phyloP scores from a whole-genome alignment of 176 grass and related monocot genomes.

The Chrysopogon serrulatus region DNA sequence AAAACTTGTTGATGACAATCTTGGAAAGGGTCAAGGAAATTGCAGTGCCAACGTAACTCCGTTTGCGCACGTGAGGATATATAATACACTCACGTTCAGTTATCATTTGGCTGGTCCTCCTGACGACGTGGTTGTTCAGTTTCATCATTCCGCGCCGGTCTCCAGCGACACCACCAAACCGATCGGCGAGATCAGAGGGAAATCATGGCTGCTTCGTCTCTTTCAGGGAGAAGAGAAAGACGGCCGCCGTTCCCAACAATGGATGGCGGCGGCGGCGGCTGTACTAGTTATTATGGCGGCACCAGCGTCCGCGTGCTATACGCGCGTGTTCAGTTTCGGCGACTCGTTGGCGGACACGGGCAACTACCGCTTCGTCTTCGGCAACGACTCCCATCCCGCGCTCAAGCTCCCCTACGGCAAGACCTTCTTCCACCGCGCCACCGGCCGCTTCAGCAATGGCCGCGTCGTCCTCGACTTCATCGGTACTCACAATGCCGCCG shows the following conservation, averaged over 20 bases:
- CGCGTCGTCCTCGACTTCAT: conserved; percentile 77
- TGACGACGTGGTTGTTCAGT: not conserved
- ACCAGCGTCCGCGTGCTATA: conserved; percentile 31
- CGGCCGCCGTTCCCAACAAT: not conserved
- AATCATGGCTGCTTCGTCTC: conserved; percentile 15
- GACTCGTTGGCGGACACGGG: conserved; percentile 91
- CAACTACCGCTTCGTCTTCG: conserved; percentile 38
- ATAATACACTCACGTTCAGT: too few species aligned
- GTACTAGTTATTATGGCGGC: not conserved
- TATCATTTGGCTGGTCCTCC: too few species aligned
- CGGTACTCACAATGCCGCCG: conserved; percentile 14
- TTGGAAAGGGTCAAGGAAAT: too few species aligned
- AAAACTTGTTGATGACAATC: too few species aligned
- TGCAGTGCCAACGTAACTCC: too few species aligned
- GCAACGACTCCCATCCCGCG: conserved; percentile 16
- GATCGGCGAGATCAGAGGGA: too few species aligned
- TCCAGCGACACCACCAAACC: not conserved
- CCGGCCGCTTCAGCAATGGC: conserved; percentile 69
- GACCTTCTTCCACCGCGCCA: conserved; percentile 76
- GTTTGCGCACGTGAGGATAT: too few species aligned
- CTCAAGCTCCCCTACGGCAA: conserved; percentile 57
- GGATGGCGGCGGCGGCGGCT: not conserved
- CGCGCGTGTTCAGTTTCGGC: conserved; percentile 65
- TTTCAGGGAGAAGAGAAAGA: not conserved
- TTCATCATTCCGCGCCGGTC: not conserved